Evolutionary conservation across 2,329 filamentous ascomycete species (phyloP).

Genomic region (Camillea tinctor): DNA sequence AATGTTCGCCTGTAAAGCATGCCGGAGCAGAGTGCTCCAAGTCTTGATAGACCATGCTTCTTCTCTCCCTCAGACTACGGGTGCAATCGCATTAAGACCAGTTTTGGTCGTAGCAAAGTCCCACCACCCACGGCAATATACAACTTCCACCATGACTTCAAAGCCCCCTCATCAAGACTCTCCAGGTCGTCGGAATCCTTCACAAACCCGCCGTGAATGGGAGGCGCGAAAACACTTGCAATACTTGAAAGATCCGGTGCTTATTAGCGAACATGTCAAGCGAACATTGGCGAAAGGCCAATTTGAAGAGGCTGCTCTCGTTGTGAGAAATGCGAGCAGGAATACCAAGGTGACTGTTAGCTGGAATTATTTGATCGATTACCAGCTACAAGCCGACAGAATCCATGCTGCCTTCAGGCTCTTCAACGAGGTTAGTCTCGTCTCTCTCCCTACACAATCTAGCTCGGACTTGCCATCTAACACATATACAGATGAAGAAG

Average conservation of each 20-base stretch:
- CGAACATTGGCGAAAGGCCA: constrained; percentile 58
- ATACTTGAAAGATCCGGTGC: constrained; percentile 67
- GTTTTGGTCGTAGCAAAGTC: neutral
- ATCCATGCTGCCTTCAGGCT: constrained; percentile 69
- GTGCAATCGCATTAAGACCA: neutral
- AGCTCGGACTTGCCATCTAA: constrained; percentile 33
- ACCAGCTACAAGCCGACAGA: constrained; percentile 61
- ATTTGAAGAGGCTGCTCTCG: constrained; percentile 63
- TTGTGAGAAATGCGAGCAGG: constrained; percentile 70
- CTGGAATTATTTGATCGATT: constrained; percentile 84
- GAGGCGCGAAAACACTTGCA: constrained; percentile 56
- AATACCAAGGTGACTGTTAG: constrained; percentile 65
- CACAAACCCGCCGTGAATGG: constrained; percentile 23
- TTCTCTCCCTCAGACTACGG: constrained; percentile 6
- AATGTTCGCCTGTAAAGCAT: constrained; percentile 42
- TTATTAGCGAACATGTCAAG: constrained; percentile 67
- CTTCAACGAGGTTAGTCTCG: constrained; percentile 77
- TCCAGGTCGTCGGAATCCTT: neutral
- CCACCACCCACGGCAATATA: neutral
- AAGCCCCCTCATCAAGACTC: no score
- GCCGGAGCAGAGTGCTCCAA: constrained; percentile 30
- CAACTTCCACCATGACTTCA: neutral
- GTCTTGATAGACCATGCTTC: constrained; percentile 16
- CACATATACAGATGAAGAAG: constrained; percentile 77
- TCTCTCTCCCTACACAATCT: constrained; percentile 18